Conservation (phyloP, 305 asterid species). For the Fraxinus greggii region DNA sequence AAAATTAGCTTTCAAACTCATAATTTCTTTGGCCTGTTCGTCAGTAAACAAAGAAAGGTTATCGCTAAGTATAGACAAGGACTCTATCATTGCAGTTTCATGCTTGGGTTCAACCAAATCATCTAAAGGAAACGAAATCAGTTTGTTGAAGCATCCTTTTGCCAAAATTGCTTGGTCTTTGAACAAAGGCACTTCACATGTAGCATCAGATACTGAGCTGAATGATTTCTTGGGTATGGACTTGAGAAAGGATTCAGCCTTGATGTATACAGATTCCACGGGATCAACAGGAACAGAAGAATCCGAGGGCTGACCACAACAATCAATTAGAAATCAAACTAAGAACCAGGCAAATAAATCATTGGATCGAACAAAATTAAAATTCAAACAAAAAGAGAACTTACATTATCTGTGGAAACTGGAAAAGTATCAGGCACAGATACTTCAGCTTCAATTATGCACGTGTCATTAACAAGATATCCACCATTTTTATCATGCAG, state of each 20-base stretch:
- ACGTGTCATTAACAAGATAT: slow-evolving; percentile 21
- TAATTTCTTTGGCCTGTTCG: neutral
- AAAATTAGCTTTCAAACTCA: neutral
- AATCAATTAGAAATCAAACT: neutral
- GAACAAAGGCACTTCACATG: neutral
- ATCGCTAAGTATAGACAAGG: neutral
- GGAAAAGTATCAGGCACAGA: neutral
- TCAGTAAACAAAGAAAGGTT: neutral
- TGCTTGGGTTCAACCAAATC: neutral
- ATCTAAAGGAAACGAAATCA: neutral
- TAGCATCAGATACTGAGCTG: neutral
- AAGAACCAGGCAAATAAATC: neutral
- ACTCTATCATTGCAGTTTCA: neutral
- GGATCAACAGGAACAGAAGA: neutral
- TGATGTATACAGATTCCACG: neutral
- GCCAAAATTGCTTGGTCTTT: neutral
- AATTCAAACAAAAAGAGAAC: neutral
- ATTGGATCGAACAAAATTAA: too few species aligned
- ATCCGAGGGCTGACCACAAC: neutral
- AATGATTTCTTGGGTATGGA: neutral
- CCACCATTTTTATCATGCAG: slow-evolving; percentile 21
- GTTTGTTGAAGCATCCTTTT: neutral
- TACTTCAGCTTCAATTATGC: slow-evolving; percentile 26
- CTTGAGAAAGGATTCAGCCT: neutral
- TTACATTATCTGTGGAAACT: neutral